Evolutionary conservation across 2,329 filamentous ascomycete species (phyloP), one percentile per base, ranked within the genome.

Genomic region (Incumbomyces delicatus): DNA sequence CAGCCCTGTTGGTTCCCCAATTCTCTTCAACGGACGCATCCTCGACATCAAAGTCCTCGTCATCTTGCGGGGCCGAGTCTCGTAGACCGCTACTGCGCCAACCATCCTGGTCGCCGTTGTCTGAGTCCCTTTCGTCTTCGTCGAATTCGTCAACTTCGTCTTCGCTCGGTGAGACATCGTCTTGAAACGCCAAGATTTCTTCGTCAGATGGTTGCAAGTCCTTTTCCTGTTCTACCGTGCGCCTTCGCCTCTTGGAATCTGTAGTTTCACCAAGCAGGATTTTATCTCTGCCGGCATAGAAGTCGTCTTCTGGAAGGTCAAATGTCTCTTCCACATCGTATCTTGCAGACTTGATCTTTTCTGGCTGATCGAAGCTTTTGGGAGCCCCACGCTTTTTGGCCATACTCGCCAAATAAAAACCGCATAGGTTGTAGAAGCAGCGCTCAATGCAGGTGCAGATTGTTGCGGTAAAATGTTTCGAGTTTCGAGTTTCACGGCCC

Each of bases 221-320:
- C 50, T 74, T 70, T 57, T 81, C 79, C 14, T 46, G 46, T 2
- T 90, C 83, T 48, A 80, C 73, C 49, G 75, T 67, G 57, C 80
- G 83, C 58, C 83, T 80, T 59, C 81, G 75, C 54, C 86, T 80
- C 70, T 95, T 95, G 27, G 81, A 80, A 33, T 79, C 77, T 12
- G 83, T 86, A 30, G 76, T 83, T 55, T 95, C 87, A 27, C 94
- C 87, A 32, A 98, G 75, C 59, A 90, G 67, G 52, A 98, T 81
- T 61, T 86, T 83, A 66, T 98, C 92, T 54, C 85, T 79, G 53
- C 89, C 83, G 50, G 89, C 73, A 59, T 90, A 87, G 63, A 95
- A 94, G 62, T 95, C 87, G 64, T 98, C 92, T 64, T 95, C 87
- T 1, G 88, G 94, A 63, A 95, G 83, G 54, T 89, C 87, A 57